Evolutionary conservation across 164 flowering plant species (phyloP).

Genomic region (Houttuynia cordata): DNA sequence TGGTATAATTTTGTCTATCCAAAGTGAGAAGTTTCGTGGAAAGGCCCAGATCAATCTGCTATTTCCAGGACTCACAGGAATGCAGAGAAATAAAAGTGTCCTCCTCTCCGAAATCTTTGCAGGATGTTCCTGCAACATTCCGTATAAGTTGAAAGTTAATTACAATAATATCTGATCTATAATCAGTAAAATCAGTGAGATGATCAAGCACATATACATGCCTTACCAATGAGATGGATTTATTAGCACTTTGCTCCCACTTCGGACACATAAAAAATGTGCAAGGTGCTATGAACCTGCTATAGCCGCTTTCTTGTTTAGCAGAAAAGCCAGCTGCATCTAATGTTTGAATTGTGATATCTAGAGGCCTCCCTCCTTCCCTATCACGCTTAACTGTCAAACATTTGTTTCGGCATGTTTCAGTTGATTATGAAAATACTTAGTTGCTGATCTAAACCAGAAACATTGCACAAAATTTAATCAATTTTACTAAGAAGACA

Average conservation of each 20-base stretch:
- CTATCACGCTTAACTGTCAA: constrained; percentile 54
- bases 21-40: constrained; percentile 70
- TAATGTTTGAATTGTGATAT: constrained; percentile 32
- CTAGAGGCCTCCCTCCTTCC: constrained; percentile 75
- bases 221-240: constrained; percentile 19
- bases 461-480: no score
- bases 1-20: constrained; percentile 62
- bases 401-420: neutral
- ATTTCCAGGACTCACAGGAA: constrained; percentile 84
- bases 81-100: constrained; percentile 44
- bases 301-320: constrained; percentile 29
- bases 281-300: constrained; percentile 58
- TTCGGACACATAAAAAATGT: constrained; percentile 28
- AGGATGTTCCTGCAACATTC: constrained; percentile 19
- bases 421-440: neutral
- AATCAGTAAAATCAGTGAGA: neutral
- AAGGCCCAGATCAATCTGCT: constrained; percentile 79
- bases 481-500: no score
- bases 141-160: neutral
- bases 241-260: constrained; percentile 12
- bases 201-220: neutral
- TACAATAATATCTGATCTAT: neutral
- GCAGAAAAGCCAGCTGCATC: constrained; percentile 45
- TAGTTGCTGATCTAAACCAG: no score
- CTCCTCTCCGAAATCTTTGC: constrained; percentile 8